A percentile compares a stretch with the other conserved stretches of the same genome.
Evolutionary conservation across 495 filamentous ascomycete species (phyloP).

Genomic region (Tuber calosporum): DNA sequence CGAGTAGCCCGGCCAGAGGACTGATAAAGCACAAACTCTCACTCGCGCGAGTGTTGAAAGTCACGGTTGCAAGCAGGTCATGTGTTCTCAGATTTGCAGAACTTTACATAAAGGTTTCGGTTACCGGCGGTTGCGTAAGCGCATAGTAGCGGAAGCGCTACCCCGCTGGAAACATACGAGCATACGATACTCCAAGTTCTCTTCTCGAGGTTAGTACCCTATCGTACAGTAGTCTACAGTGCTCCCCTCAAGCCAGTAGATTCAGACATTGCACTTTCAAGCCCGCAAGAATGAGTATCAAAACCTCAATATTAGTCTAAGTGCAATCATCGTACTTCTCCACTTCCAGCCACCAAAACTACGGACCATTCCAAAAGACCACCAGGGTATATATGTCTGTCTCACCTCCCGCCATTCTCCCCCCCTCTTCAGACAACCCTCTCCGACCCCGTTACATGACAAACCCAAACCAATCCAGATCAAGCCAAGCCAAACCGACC

Average conservation of each 20-base stretch:
- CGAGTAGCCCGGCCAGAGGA: not conserved
- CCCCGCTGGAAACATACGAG: not conserved
- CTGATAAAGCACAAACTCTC: not conserved
- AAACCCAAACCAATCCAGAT: not conserved
- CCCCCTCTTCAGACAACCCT: not conserved
- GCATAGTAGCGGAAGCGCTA: not conserved
- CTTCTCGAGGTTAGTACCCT: not conserved
- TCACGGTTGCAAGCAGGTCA: not conserved
- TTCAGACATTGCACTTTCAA: not conserved
- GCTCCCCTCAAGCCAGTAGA: not conserved
- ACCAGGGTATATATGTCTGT: not conserved
- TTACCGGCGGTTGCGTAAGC: not conserved
- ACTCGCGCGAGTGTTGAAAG: not conserved
- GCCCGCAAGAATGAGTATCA: not conserved
- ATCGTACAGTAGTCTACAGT: not conserved
- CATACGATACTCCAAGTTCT: not conserved
- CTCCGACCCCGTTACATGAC: not conserved
- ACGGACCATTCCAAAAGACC: not conserved
- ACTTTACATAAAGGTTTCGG: not conserved
- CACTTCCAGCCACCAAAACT: not conserved
- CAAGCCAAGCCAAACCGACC: not conserved
- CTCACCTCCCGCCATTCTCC: not conserved
- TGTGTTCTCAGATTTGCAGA: not conserved
- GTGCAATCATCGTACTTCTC: not conserved
- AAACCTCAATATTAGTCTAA: slow-evolving; percentile 4